Evolutionary conservation across 768 basidiomycete genomes (phyloP).

Genomic region (Lactarius deliciosus): DNA sequence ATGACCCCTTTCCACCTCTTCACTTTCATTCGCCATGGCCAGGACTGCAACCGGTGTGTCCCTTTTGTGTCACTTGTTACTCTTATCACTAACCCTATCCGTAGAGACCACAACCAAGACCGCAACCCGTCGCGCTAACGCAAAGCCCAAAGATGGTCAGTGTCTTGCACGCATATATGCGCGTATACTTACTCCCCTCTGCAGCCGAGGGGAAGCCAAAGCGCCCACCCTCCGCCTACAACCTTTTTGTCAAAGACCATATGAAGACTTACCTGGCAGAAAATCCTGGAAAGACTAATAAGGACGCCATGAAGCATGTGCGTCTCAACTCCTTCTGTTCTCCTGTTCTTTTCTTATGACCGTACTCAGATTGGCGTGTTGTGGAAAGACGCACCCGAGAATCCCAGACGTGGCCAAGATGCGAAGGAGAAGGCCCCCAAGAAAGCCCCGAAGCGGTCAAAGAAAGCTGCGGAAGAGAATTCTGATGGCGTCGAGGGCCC

Average conservation of each 20-base stretch:
- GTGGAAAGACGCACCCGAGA: conserved; percentile 62
- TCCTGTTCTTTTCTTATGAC: neutral
- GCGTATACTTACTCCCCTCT: conserved; percentile 9
- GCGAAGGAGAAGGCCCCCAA: conserved; percentile 47
- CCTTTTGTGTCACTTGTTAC: neutral
- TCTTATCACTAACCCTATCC: conserved; percentile 3
- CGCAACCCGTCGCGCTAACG: conserved; percentile 54
- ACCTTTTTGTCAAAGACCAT: conserved; percentile 53
- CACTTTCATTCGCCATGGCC: conserved; percentile 42
- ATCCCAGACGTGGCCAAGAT: conserved; percentile 60
- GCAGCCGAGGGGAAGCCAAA: conserved; percentile 43
- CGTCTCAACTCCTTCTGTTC: neutral
- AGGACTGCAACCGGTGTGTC: conserved; percentile 50
- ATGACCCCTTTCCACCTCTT: conserved; percentile 6
- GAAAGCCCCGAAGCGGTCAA: conserved; percentile 34
- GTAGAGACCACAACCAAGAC: conserved; percentile 54
- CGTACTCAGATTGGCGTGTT: conserved; percentile 49
- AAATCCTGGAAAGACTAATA: conserved; percentile 48
- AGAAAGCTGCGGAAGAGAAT: conserved; percentile 16
- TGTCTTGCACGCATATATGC: conserved; percentile 13
- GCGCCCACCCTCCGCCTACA: conserved; percentile 59
- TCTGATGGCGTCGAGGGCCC: conserved; percentile 16
- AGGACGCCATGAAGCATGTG: conserved; percentile 54
- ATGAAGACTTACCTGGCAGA: conserved; percentile 59
- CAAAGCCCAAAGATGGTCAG: conserved; percentile 40